Percentiles rank a stretch among this genome's conserved stretches.
Evolutionary conservation across 805 yeast species (phyloP).

Genomic region (Trichomonascus vanleenenianus): DNA sequence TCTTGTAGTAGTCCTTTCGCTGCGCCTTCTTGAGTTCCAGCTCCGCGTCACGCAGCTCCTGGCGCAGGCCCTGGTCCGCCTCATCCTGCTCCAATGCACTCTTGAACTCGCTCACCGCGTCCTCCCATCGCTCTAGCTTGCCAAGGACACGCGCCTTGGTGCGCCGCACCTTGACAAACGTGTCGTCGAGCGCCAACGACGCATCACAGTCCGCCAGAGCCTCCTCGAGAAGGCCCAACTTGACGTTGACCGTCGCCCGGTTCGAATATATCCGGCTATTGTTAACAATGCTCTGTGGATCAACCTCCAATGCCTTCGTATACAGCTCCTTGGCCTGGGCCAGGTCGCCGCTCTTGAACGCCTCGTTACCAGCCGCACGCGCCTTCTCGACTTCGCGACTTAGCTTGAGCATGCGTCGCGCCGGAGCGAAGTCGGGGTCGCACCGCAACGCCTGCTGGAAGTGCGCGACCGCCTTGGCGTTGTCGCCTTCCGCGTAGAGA

Average conservation of each 20-base stretch:
- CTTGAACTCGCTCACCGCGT: constrained; percentile 30
- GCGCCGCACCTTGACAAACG: constrained; percentile 55
- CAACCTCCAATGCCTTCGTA: constrained; percentile 64
- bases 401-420: constrained; percentile 27
- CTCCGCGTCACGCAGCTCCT: constrained; percentile 35
- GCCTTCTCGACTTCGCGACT: constrained; percentile 28
- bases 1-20: constrained; percentile 51
- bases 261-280: constrained; percentile 55
- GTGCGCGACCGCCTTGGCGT: constrained; percentile 30
- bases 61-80: constrained; percentile 28
- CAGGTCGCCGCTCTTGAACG: constrained; percentile 57
- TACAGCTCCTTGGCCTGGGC: constrained; percentile 62
- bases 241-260: constrained; percentile 80
- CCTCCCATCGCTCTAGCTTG: constrained; percentile 34
- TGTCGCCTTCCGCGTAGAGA: constrained; percentile 32
- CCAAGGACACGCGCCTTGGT: constrained; percentile 34
- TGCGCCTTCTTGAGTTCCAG: constrained; percentile 32
- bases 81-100: constrained; percentile 31
- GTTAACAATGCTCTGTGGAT: constrained; percentile 45
- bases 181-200: constrained; percentile 58
- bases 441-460: constrained; percentile 33
- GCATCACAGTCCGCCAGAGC: constrained; percentile 69
- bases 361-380: constrained; percentile 55
- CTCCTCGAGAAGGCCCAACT: constrained; percentile 67
- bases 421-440: constrained; percentile 34